Conservation (phyloP, 495 filamentous ascomycete genomes). For the Podospora anserina region DNA sequence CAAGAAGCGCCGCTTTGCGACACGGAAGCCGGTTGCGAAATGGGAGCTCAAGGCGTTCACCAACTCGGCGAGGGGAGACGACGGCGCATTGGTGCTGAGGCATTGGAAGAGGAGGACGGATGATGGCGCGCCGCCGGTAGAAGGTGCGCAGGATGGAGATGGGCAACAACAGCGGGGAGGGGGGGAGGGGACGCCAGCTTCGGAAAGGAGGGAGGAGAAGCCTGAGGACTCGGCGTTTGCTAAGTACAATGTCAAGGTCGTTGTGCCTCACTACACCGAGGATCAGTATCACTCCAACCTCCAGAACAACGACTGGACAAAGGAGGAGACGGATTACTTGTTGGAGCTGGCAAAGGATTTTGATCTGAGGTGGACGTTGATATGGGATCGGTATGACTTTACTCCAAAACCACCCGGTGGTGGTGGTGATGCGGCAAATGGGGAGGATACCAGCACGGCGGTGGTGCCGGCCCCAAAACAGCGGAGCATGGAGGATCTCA, state of each 20-base stretch:
- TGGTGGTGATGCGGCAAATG: constrained; percentile 20
- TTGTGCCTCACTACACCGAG: constrained; percentile 74
- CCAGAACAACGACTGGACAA: constrained; percentile 73
- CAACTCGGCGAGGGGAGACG: constrained; percentile 51
- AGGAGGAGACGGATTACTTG: constrained; percentile 90
- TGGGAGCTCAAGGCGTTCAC: constrained; percentile 54
- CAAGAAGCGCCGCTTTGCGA: constrained; percentile 48
- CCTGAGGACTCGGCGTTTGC: constrained; percentile 57
- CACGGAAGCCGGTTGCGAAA: constrained; percentile 60
- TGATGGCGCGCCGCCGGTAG: constrained; percentile 18
- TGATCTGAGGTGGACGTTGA: constrained; percentile 85
- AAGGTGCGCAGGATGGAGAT: constrained; percentile 20
- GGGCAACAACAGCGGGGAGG: constrained; percentile 14
- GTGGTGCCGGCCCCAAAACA: constrained; percentile 44
- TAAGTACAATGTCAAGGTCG: constrained; percentile 79
- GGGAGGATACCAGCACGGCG: constrained; percentile 39
- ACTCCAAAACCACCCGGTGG: constrained; percentile 44
- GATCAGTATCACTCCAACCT: constrained; percentile 79
- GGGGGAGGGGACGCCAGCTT: constrained; percentile 11
- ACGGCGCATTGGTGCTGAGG: constrained; percentile 53
- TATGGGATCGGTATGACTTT: constrained; percentile 89
- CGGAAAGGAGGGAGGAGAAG: constrained; percentile 26
- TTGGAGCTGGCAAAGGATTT: constrained; percentile 68
- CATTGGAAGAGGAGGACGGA: constrained; percentile 62
- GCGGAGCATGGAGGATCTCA: constrained; percentile 84